These are phyloP conservation scores for Moelleriella libera DNA, from an alignment of 2,329 filamentous ascomycete species.

Conservation along the genomic window DNA sequence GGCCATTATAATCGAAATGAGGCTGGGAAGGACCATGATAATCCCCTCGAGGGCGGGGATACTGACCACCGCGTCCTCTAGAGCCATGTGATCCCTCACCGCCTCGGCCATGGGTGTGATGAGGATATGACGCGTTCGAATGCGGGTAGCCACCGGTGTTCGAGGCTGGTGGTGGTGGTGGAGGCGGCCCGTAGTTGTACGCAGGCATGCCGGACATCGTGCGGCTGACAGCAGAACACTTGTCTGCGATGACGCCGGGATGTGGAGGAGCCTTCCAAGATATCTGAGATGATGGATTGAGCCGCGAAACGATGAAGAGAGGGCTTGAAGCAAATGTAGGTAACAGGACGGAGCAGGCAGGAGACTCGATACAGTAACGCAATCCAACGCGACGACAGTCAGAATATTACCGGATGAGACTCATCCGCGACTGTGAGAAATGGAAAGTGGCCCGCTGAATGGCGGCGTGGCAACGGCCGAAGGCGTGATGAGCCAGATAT, in stretches of 20 bases:
- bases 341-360: no score
- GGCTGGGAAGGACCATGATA: constrained; percentile 23
- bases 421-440: neutral
- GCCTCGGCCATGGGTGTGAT: constrained; percentile 23
- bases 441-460: neutral
- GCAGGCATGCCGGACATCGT: constrained; percentile 23
- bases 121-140: constrained; percentile 22
- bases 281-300: no score
- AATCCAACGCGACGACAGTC: neutral
- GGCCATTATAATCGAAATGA: constrained; percentile 29
- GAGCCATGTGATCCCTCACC: constrained; percentile 22
- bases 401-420: no score
- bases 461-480: no score
- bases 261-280: no score
- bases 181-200: constrained; percentile 37
- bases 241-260: constrained; percentile 3
- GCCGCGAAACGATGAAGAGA: no score
- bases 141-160: constrained; percentile 22
- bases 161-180: constrained; percentile 28
- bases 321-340: no score
- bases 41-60: constrained; percentile 22
- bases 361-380: neutral
- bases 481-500: neutral
- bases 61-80: constrained; percentile 25
- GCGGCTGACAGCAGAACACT: constrained; percentile 7